phyloP scores from a whole-genome alignment of 345 rosid species.

The Dimocarpus longan region DNA sequence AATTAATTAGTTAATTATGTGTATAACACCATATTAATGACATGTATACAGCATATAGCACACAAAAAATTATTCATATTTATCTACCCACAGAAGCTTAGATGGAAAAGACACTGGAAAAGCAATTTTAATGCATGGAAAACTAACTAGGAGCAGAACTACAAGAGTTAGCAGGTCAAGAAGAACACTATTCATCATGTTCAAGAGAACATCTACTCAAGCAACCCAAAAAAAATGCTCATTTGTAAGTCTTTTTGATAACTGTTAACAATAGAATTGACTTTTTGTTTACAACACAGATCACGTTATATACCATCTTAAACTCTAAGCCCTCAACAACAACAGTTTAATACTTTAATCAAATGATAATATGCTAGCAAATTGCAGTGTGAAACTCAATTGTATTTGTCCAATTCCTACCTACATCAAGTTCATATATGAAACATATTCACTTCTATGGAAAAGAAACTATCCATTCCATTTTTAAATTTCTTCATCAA shows the following conservation, averaged over 20 bases:
- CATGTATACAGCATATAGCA: neutral
- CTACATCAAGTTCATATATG: neutral
- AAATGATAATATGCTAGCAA: neutral
- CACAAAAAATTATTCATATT: neutral
- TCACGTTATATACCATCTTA: neutral
- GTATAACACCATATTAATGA: neutral
- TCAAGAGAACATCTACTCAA: neutral
- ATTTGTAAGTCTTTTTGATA: neutral
- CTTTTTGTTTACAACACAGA: neutral
- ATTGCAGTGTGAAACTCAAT: neutral
- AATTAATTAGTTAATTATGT: neutral
- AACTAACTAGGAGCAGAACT: neutral
- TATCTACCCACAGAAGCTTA: neutral
- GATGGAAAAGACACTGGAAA: neutral
- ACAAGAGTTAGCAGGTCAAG: neutral
- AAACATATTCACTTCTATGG: neutral
- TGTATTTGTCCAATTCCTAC: neutral
- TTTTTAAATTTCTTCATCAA: neutral
- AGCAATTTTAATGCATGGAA: neutral
- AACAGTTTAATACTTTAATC: neutral
- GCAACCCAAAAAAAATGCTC: neutral
- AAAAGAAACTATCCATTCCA: neutral
- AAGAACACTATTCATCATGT: neutral
- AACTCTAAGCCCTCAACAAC: neutral
- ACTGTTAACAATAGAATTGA: neutral